Base-by-base conservation (phyloP, 331 rosid genomes). In the Dryas integrifolia region DNA sequence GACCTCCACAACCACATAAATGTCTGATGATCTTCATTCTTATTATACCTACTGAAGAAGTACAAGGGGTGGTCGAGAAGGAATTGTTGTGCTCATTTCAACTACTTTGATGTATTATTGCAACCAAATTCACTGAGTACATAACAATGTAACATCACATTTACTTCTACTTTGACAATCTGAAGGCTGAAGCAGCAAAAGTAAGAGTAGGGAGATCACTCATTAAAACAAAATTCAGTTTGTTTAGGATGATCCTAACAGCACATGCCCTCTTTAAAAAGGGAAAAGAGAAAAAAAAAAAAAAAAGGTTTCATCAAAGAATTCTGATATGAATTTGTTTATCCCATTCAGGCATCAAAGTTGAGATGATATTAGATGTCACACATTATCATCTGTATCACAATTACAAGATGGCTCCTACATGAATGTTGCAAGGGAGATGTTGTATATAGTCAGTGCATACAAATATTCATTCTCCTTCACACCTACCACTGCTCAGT, bases 101-200 rank as follows among this genome's bases (percentile, higher is more conserved):
- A 70, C 53, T 41, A 41, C 74, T 70, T 70, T 41, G 53, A 69
- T 39, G 7, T 15, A 16, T 69, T 46, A 51, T 4, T 57, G 41
- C 7, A 38, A 40, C 45, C 47, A 9, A 51, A 51, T 51, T 6
- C 39, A 21, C n/a, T 0, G 24, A 35, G 9, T 35, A 50, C 49
- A 21, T n/a, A 38, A 21, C 0, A 21, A 21, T 21, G 24, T 21
- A 0, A 35, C 38, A n/a, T 18, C 13, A 24, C 50, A 30, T 72
- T 6, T 30, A 72, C 47, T 38, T 30, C 48, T 52, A 12, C 47
- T 72, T 50, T n/a, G 50, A 72, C 67, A 48, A 48, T 48, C 48
- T 35, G 21, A 49, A 47, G 15, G 26, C 48, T 35, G 21, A 49
- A 47, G 24, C 26, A 48, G 15, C 60, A 14, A 35, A 14, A 16